Conservation (phyloP, 345 rosid species). For the Leavenworthia alabamica region DNA sequence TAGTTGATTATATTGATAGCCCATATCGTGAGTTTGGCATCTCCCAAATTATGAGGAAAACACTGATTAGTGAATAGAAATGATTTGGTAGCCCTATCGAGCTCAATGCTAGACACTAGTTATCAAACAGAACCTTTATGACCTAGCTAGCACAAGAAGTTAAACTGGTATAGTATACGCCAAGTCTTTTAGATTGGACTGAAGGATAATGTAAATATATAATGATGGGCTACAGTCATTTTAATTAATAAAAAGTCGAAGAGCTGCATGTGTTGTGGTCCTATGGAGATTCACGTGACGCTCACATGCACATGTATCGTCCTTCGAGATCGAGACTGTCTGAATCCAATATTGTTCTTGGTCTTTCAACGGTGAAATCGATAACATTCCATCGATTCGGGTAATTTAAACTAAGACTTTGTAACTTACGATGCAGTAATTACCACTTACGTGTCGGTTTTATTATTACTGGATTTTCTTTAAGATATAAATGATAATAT, state of each 20-base stretch:
- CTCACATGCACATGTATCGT: conserved; percentile 17
- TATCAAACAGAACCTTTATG: neutral
- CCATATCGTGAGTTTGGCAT: neutral
- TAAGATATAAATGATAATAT: too few relatives aligned
- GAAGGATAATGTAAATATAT: neutral
- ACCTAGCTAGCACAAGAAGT: neutral
- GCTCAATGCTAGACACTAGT: neutral
- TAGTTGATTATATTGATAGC: neutral
- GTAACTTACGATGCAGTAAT: neutral
- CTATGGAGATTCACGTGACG: conserved; percentile 19
- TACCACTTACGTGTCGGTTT: neutral
- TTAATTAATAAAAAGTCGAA: neutral
- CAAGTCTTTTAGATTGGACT: neutral
- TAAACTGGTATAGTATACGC: neutral
- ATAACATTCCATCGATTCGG: conserved; percentile 4
- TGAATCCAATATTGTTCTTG: neutral
- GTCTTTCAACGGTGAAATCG: neutral
- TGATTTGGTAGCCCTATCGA: neutral
- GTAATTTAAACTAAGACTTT: neutral
- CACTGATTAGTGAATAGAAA: neutral
- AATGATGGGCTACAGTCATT: neutral
- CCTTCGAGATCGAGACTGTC: conserved; percentile 19
- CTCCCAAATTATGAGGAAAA: neutral
- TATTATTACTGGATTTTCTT: too few relatives aligned
- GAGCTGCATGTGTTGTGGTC: neutral